phyloP scores from a whole-genome alignment of 1,284 basidiomycete genomes.

The Ceratorhiza oryzae-sativae region DNA sequence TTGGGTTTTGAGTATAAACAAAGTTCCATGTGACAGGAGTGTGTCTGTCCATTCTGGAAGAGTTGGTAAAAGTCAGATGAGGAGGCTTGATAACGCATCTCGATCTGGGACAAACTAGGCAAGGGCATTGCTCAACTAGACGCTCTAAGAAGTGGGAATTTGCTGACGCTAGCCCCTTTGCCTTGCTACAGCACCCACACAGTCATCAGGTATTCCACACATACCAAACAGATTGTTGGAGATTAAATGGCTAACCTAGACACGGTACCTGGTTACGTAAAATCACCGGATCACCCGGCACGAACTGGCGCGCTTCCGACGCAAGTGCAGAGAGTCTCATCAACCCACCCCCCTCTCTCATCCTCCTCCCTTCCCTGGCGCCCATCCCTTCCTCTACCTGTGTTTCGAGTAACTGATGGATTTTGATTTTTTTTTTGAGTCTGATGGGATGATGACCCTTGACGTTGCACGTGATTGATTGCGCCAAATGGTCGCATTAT shows the following conservation, averaged over 20 bases:
- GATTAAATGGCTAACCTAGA: too few species aligned
- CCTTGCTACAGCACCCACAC: neutral
- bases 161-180: neutral
- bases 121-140: too few species aligned
- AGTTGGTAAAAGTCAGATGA: neutral
- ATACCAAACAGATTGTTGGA: too few species aligned
- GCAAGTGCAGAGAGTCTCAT: too few species aligned
- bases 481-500: too few species aligned
- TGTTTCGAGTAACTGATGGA: too few species aligned
- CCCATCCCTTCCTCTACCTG: too few species aligned
- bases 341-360: too few species aligned
- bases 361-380: too few species aligned
- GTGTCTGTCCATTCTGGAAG: neutral
- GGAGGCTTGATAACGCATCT: neutral
- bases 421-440: constrained; percentile 1
- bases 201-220: too few species aligned
- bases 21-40: neutral
- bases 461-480: neutral
- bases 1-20: neutral
- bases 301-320: neutral
- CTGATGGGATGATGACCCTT: neutral
- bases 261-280: neutral
- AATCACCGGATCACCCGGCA: constrained; percentile 9
- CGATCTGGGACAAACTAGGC: neutral
- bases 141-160: too few species aligned